Percentiles rank a stretch among this genome's conserved stretches.
Conservation (phyloP, 352 stramenopile species). For the Globisporangium paddicum region DNA sequence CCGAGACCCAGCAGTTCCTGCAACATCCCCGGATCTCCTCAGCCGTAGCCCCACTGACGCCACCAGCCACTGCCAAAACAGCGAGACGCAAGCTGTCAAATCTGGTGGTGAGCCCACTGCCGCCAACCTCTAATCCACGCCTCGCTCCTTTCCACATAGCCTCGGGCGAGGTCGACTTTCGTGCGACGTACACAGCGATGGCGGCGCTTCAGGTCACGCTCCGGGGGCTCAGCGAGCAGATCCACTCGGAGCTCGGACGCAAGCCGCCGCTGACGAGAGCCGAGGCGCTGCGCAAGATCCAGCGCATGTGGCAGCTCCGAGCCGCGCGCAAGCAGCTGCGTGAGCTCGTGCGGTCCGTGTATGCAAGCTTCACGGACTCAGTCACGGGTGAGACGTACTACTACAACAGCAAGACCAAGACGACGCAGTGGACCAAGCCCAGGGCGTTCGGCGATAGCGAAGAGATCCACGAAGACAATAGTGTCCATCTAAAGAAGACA, state of each 20-base stretch:
- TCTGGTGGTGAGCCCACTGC: background rate
- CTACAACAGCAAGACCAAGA: constrained; percentile 70
- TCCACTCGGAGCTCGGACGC: constrained; percentile 42
- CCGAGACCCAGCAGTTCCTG: constrained; percentile 39
- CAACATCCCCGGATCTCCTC: background rate
- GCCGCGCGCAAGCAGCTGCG: constrained; percentile 66
- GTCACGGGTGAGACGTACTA: constrained; percentile 66
- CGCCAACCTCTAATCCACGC: background rate
- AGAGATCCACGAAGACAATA: background rate
- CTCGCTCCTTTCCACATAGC: background rate
- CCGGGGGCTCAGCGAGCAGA: constrained; percentile 30
- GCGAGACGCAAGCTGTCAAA: background rate
- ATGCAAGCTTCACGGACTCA: constrained; percentile 54
- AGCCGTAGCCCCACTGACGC: background rate
- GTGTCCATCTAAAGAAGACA: constrained; percentile 8
- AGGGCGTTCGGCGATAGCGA: constrained; percentile 28
- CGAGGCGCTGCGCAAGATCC: constrained; percentile 60
- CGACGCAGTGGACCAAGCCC: constrained; percentile 67
- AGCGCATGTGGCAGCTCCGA: constrained; percentile 71
- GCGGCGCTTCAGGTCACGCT: constrained; percentile 37
- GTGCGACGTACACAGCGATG: constrained; percentile 30
- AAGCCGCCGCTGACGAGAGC: constrained; percentile 40
- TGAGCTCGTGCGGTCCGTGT: constrained; percentile 51
- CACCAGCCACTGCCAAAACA: constrained; percentile 1
- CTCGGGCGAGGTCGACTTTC: constrained; percentile 32